Evolutionary conservation across 148 eudicot species (phyloP), one percentile per base, ranked within the genome.

Genomic region (Fagopyrum tataricum): DNA sequence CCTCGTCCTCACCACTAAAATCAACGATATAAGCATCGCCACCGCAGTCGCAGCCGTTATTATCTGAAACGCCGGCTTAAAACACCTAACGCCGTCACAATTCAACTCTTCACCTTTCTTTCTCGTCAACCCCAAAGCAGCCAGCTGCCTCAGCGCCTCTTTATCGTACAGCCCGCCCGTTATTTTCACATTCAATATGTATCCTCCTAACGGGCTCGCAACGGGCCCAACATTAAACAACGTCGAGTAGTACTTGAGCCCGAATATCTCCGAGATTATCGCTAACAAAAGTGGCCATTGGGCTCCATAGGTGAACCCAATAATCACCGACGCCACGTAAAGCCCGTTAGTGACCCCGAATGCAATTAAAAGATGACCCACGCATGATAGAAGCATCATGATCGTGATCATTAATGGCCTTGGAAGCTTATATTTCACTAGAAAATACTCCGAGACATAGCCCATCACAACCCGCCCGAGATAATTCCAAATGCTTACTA

Each of bases 401-500:
- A 81, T 10, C 15, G 81, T 81, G 56, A 81, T 70, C 72, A 81
- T 75, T 48, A 81, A 26, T 5, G 84, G 76, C 67, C 84, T 73
- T 7, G 84, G 84, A 74, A 81, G 43, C 67, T 81, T 78, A 77
- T 78, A 78, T 24, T 73, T 81, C 48, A n/a, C 46, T 18, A 81
- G 48, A 17, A 78, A 67, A 20, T 72, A 47, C 58, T 81, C 84
- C 4, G 84, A 81, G 15, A 18, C 74, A 43, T 75, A 78, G 18
- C 84, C 84, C n/a, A 76, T 11, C 20, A 68, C 67, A 17, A 81
- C 79, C 20, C 84, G 78, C 0, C 84, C 84, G 7, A 81, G 37
- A 73, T 81, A 81, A 61, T 81, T 81, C 84, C 84, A 81, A 78
- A 81, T 81, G 72, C 84, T 81, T 4, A 81, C 76, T 6, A 81